Evolutionary conservation across 148 eudicot species (phyloP).

Genomic region (Heliosperma pusillum): DNA sequence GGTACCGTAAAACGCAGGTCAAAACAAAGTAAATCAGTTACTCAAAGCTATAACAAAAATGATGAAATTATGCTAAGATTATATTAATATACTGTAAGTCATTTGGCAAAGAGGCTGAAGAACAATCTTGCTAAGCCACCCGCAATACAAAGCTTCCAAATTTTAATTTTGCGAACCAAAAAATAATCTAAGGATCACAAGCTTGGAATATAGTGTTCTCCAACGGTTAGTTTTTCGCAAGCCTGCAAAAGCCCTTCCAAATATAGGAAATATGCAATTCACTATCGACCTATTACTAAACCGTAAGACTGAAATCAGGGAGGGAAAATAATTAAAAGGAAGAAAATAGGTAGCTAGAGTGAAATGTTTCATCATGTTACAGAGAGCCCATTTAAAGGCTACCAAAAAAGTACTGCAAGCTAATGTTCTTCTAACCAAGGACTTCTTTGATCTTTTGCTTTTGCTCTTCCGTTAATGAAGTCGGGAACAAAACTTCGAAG

Average conservation of each 20-base stretch:
- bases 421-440: constrained; percentile 41
- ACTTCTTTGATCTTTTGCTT: constrained; percentile 69
- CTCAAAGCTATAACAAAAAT: no score
- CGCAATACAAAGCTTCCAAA: neutral
- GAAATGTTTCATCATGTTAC: constrained; percentile 29
- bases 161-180: neutral
- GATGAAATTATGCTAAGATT: no score
- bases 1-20: no score
- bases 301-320: neutral
- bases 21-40: no score
- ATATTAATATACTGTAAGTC: no score
- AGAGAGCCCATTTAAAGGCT: neutral
- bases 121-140: neutral
- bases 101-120: neutral
- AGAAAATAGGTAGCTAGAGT: constrained; percentile 1
- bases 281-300: constrained; percentile 18
- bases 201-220: neutral
- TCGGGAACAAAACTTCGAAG: constrained; percentile 77
- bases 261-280: constrained; percentile 19
- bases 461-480: constrained; percentile 76
- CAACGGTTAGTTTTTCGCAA: neutral
- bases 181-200: neutral
- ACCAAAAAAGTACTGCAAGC: constrained; percentile 20
- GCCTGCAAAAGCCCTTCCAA: neutral
- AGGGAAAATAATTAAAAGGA: neutral